Evolutionary conservation across 495 filamentous ascomycete genomes (phyloP).

Genomic region (Chaetomium tenue): DNA sequence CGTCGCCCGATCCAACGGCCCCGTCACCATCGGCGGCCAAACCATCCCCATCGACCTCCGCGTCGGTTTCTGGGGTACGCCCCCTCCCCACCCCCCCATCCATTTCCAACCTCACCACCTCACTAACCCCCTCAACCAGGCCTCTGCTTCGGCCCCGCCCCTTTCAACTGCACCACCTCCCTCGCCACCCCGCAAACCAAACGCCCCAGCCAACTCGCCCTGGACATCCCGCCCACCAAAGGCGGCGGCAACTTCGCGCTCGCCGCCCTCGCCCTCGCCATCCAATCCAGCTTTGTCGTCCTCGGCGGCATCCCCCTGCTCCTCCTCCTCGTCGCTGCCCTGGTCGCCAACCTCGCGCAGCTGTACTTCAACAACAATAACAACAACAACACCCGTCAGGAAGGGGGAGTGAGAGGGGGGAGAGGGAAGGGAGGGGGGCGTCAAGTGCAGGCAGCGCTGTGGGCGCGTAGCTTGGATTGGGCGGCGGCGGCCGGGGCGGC

Average conservation of each 20-base stretch:
- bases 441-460: slow-evolving; percentile 29
- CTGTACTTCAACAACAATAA: slow-evolving; percentile 22
- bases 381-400: background rate
- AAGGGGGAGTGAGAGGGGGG: too few species aligned
- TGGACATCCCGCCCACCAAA: slow-evolving; percentile 13
- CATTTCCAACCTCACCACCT: background rate
- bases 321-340: slow-evolving; percentile 19
- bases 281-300: slow-evolving; percentile 30
- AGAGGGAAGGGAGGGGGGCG: too few species aligned
- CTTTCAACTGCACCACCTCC: slow-evolving; percentile 25
- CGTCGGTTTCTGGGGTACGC: slow-evolving; percentile 30
- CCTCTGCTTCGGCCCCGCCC: slow-evolving; percentile 31
- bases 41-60: slow-evolving; percentile 25
- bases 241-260: slow-evolving; percentile 29
- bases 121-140: slow-evolving; percentile 12
- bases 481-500: slow-evolving; percentile 26
- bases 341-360: slow-evolving; percentile 28
- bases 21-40: slow-evolving; percentile 22
- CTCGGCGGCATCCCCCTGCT: slow-evolving; percentile 28
- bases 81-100: background rate
- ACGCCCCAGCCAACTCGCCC: slow-evolving; percentile 14
- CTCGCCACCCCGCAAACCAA: slow-evolving; percentile 9
- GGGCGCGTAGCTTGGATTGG: slow-evolving; percentile 33
- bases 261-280: slow-evolving; percentile 22
- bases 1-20: slow-evolving; percentile 21